Base-by-base conservation (phyloP, 106 monocot species). In the Hemerocallis citrina region DNA sequence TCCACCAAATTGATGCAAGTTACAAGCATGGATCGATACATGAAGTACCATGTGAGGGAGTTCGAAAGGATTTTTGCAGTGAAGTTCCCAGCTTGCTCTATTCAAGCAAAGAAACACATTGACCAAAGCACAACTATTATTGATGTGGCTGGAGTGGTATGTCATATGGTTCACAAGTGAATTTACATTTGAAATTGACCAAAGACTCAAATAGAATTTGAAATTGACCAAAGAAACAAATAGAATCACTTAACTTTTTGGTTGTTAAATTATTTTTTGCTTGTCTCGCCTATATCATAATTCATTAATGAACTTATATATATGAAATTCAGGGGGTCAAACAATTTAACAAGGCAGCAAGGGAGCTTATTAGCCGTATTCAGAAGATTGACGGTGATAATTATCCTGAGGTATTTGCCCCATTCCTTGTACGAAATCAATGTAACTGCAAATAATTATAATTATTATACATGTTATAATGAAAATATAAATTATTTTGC, bases 61-160 rank as follows among this genome's bases (percentile, higher is more conserved):
- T 87, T 87, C 24, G 86, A 87, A 66, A 77, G 69, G 56, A 69
- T 47, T 41, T 87, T 87, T 37, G 69, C 55, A 12, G 61, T 79
- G 57, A 87, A 87, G 68, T 87, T 87, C 52, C 86, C 86, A 37
- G 81, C 86, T 61, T 86, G 86, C 67, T 80, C 85, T 15, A 76
- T 80, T 38, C 73, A 80, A 17, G 80, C 80, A 19, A 85, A 80
- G 37, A 40, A 54, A 23, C 85, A 85, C 73, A 80, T 85, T 57
- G 85, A 85, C 63, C 85, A 85, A 50, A 85, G 85, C 67, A 80
- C 79, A 20, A 85, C 75, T 12, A 85, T 85, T 57, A 60, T 85
- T 41, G 85, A 85, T 59, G 81, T 81, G 50, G 75, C 65, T 72
- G 74, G 72, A 60, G 78, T 71, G 73, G 80, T 77, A 81, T 51